Evolutionary conservation across 2,329 filamentous ascomycete species (phyloP).

Genomic region (Aureobasidium sp.): DNA sequence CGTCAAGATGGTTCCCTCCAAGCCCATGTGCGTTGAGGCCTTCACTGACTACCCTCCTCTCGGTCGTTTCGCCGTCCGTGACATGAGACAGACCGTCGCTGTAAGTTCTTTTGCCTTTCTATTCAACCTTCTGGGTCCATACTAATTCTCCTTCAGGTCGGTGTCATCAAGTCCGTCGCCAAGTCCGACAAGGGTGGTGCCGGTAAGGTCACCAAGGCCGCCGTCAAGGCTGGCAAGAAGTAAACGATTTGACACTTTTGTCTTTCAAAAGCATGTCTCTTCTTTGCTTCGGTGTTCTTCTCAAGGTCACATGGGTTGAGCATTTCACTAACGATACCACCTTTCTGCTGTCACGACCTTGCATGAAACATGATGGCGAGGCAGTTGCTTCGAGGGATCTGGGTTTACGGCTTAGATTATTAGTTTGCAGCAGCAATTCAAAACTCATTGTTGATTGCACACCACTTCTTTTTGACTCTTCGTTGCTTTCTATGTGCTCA

Average conservation of each 20-base stretch:
- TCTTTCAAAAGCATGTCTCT: neutral
- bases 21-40: slow-evolving; percentile 99
- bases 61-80: slow-evolving; percentile 94
- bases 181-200: slow-evolving; percentile 42
- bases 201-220: slow-evolving; percentile 46
- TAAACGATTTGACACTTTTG: slow-evolving; percentile 21
- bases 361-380: slow-evolving; percentile 14
- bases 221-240: slow-evolving; percentile 33
- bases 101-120: too few species aligned
- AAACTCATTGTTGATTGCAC: slow-evolving; percentile 13
- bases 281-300: slow-evolving; percentile 3
- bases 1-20: slow-evolving; percentile 99
- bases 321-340: slow-evolving; percentile 14
- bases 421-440: slow-evolving; percentile 14
- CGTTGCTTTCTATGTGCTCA: neutral
- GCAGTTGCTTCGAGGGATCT: slow-evolving; percentile 12
- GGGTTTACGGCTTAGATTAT: slow-evolving; percentile 13
- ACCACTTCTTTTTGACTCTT: neutral
- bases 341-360: slow-evolving; percentile 12
- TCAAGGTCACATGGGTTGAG: slow-evolving; percentile 15
- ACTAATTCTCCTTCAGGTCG: too few species aligned
- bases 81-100: slow-evolving; percentile 63
- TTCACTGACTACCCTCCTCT: slow-evolving; percentile 99
- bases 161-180: slow-evolving; percentile 43
- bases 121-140: too few species aligned